Base-by-base conservation (phyloP, 225 moss, liverwort and hornwort genomes). In the Neckera pumila region DNA sequence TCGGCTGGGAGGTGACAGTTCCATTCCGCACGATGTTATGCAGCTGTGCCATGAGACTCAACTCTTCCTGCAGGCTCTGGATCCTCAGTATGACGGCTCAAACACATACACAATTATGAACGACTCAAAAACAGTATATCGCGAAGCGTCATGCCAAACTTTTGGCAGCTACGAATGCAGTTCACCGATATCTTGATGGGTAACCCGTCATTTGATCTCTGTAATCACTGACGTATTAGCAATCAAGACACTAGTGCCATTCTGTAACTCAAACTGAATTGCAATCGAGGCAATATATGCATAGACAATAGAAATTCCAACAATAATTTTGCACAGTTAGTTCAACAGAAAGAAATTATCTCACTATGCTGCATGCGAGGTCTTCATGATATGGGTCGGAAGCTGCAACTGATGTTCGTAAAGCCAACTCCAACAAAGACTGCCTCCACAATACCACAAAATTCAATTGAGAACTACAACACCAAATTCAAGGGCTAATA, bases 361-460 rank as follows among this genome's bases (percentile, higher is more conserved):
- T 94, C 86, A 96, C 96, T 93, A 97, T 94, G 88, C 93, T 96
- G 93, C 98, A 98, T 72, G 97, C 93, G 47, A 98, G 93, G 87
- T 98, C 98, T 87, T 98, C 98, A 85, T 98, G 93, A 87, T 98
- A 98, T 61, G 98, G 98, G 83, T 98, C 98, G 70, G 97, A 95
- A 79, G 98, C 97, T 87, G 97, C 97, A 82, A 98, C 98, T 82
- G 98, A 98, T 42, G 97, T 98, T 82, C 98, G 93, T 61, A 98
- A 84, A 83, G 98, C 98, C 88, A 98, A 93, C 90, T 98, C 98
- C 95, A 98, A 91, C 86, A 98, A 90, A 71, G 98, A 98, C 95
- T 98, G 93, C 77, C 86, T 86, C 83, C 85, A 89, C 42, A 87
- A 66, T 45, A 83, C 76, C 76, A 87, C 34, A 61, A 80, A 45